Evolutionary conservation across 129 eudicot species (phyloP).

Genomic region (Helianthus annuus): DNA sequence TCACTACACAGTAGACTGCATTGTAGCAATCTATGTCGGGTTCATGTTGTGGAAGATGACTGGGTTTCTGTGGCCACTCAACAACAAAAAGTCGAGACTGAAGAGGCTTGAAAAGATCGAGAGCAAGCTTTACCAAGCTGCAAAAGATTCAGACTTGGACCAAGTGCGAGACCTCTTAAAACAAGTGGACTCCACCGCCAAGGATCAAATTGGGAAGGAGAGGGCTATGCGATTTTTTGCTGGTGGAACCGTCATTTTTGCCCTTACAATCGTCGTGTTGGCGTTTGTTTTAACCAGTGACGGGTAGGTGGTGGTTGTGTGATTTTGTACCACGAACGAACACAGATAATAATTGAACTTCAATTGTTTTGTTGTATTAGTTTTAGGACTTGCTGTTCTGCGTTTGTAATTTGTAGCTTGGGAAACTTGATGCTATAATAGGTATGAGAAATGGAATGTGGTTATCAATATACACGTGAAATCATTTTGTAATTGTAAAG

Average conservation of each 20-base stretch:
- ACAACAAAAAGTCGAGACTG: slow-evolving; percentile 39
- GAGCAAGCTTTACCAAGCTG: slow-evolving; percentile 70
- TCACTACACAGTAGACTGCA: slow-evolving; percentile 84
- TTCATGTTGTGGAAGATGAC: slow-evolving; percentile 93
- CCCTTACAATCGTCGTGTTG: slow-evolving; percentile 66
- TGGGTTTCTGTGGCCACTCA: slow-evolving; percentile 74
- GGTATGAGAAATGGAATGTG: neutral
- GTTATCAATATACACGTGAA: neutral
- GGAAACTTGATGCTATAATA: too few relatives aligned
- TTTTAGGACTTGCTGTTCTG: neutral
- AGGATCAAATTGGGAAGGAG: slow-evolving; percentile 36
- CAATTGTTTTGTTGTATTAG: neutral
- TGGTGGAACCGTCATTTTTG: slow-evolving; percentile 61
- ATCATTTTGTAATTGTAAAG: too few relatives aligned
- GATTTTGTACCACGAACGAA: slow-evolving; percentile 16
- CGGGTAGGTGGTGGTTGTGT: slow-evolving; percentile 29
- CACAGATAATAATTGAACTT: neutral
- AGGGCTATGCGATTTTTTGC: slow-evolving; percentile 75
- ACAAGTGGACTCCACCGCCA: slow-evolving; percentile 60
- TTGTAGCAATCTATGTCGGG: slow-evolving; percentile 84
- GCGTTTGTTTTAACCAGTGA: slow-evolving; percentile 77
- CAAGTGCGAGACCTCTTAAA: slow-evolving; percentile 64
- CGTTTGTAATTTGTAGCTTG: neutral
- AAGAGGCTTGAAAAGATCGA: slow-evolving; percentile 67
- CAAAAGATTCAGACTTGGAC: slow-evolving; percentile 83